Conservation (phyloP, 2,329 filamentous ascomycete species). For the Escovopsis sp. region DNA sequence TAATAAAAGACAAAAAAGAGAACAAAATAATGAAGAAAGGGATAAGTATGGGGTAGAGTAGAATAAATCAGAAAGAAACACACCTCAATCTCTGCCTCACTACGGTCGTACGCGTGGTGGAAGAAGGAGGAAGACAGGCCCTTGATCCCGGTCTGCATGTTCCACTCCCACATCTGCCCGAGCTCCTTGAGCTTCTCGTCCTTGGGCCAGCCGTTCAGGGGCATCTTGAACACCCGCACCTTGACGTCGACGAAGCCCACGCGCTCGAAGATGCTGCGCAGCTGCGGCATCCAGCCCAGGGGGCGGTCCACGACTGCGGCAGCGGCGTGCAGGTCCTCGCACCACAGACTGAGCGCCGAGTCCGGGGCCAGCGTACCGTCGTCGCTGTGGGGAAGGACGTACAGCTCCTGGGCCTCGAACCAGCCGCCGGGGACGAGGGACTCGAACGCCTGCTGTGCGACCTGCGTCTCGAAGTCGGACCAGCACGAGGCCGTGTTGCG, state of each 20-base stretch:
- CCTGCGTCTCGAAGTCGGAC: constrained; percentile 30
- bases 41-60: too few species aligned
- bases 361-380: constrained; percentile 28
- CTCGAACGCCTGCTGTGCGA: constrained; percentile 37
- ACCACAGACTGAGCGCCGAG: constrained; percentile 25
- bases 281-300: constrained; percentile 17
- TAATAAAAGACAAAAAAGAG: too few species aligned
- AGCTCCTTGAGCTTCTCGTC: constrained; percentile 27
- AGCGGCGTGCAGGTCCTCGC: constrained; percentile 25
- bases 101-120: constrained; percentile 25
- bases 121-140: constrained; percentile 28
- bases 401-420: constrained; percentile 38
- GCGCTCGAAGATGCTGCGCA: constrained; percentile 25
- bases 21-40: too few species aligned
- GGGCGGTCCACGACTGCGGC: constrained; percentile 23
- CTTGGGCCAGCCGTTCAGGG: constrained; percentile 39
- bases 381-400: constrained; percentile 25
- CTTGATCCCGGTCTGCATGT: constrained; percentile 28
- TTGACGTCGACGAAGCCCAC: constrained; percentile 42
- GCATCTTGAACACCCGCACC: constrained; percentile 37
- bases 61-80: constrained; percentile 5
- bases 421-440: constrained; percentile 36
- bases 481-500: constrained; percentile 35
- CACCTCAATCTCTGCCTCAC: constrained; percentile 34
- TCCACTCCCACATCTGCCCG: constrained; percentile 30